Evolutionary conservation across 2,329 filamentous ascomycete species (phyloP).

Genomic region (Cladosporium sp.): DNA sequence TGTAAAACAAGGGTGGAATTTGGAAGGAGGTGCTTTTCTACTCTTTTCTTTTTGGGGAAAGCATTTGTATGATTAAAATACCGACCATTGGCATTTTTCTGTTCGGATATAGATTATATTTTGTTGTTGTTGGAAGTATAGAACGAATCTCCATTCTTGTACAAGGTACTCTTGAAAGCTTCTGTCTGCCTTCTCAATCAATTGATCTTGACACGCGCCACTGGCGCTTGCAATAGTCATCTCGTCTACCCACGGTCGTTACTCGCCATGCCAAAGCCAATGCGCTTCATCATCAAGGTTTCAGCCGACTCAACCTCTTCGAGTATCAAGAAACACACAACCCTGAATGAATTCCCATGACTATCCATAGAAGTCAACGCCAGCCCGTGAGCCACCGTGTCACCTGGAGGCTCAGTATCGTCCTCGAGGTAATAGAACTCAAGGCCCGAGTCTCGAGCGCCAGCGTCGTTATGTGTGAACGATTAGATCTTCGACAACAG

Average conservation of each 20-base stretch:
- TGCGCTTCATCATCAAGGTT: background rate
- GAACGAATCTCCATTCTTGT: slow-evolving; percentile 4
- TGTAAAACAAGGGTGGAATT: background rate
- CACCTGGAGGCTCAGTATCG: background rate
- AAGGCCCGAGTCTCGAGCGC: background rate
- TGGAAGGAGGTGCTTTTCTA: background rate
- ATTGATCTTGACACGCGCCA: background rate
- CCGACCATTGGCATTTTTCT: background rate
- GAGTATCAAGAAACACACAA: background rate
- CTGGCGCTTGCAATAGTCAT: background rate
- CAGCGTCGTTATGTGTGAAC: background rate
- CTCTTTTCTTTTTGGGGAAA: background rate
- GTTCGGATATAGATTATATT: background rate
- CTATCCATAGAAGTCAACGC: background rate
- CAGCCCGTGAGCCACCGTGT: background rate
- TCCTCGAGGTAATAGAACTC: background rate
- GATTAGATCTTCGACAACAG: too few species aligned
- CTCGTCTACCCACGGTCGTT: background rate
- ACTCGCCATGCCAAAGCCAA: background rate
- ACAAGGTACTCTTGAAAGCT: background rate
- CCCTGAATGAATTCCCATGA: too few species aligned
- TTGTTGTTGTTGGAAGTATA: background rate
- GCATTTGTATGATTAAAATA: background rate
- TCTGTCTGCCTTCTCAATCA: too few species aligned
- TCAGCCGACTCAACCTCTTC: background rate